Evolutionary conservation across 768 basidiomycete species (phyloP).

Genomic region (Pleurotus citrinopileatus): DNA sequence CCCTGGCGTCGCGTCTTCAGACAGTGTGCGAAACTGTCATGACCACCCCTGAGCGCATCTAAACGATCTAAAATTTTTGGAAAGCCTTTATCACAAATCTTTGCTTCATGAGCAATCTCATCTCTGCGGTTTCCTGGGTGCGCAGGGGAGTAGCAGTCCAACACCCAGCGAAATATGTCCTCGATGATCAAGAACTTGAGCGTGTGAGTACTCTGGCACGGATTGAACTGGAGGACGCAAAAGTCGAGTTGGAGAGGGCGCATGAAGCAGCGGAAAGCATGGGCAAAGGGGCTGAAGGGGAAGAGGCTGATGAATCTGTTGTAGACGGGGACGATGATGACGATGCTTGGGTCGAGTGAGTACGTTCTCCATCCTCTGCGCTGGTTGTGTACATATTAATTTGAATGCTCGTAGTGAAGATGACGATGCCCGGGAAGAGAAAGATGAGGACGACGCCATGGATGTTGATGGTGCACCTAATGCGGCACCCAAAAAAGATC

Average conservation of each 20-base stretch:
- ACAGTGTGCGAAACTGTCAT: too few relatives aligned
- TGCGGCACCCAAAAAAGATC: slow-evolving; percentile 18
- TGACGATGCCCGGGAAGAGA: slow-evolving; percentile 26
- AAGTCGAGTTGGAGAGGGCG: slow-evolving; percentile 78
- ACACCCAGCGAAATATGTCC: slow-evolving; percentile 83
- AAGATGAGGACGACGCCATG: slow-evolving; percentile 61
- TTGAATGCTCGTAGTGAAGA: slow-evolving; percentile 27
- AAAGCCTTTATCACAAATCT: background rate
- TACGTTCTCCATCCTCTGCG: slow-evolving; percentile 20
- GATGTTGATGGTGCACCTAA: slow-evolving; percentile 15
- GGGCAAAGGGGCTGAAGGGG: slow-evolving; percentile 63
- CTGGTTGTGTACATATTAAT: slow-evolving; percentile 17
- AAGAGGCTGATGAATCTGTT: slow-evolving; percentile 67
- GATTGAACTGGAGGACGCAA: slow-evolving; percentile 89
- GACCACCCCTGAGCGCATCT: background rate
- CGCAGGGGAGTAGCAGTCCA: slow-evolving; percentile 71
- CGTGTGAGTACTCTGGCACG: slow-evolving; percentile 85
- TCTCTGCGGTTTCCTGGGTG: slow-evolving; percentile 78
- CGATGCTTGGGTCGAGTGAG: slow-evolving; percentile 88
- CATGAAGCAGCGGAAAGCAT: slow-evolving; percentile 73
- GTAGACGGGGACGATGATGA: slow-evolving; percentile 40
- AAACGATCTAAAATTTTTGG: background rate
- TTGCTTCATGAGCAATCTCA: slow-evolving; percentile 67
- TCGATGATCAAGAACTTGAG: slow-evolving; percentile 87
- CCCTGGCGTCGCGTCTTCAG: too few relatives aligned